Evolutionary conservation across 345 rosid species (phyloP), one percentile per base, ranked within the genome.

Genomic region (Hibiscus syriacus): DNA sequence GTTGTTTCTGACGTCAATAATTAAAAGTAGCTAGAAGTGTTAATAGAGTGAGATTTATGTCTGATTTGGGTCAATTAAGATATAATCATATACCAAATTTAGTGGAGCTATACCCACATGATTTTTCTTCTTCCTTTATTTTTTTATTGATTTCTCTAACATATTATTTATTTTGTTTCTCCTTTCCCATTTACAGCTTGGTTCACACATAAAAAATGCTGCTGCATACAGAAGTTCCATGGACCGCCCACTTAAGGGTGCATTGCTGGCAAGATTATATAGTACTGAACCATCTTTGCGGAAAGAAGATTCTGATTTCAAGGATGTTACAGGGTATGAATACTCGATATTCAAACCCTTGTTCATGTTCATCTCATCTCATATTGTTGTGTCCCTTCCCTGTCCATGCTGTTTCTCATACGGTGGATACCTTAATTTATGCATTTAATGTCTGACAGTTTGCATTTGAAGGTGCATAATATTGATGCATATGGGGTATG

Each of bases 241-340:
- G 55, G 82, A 75, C 53, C 72, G 59, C 64, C 58, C 74, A 22
- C 50, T 29, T 50, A 72, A n/a, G 66, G 63, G 55, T 36, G 64
- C 74, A 32, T 54, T 59, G 54, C 70, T 76, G 53, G 73, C 85
- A 29, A 81, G 96, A 77, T 79, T 83, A 34, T 91, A 79, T 38
- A 45, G 83, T 66, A 72, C 86, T 0, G 79, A 84, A 27, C 84
- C 87, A 76, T 82, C 87, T 62, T 73, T 77, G 34, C 84, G 74
- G 66, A 86, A 80, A 77, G 87, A 85, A 55, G 78, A 65, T 62
- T 45, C 76, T 22, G 77, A 70, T 36, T 59, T 29, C 46, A 74
- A 69, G n/a, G n/a, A n/a, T n/a, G n/a, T n/a, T n/a, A n/a, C n/a
- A 14, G 73, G 85, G 97, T 90, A 64, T 48, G 74, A 70, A 29